phyloP scores from a whole-genome alignment of 805 yeast species.

The Clavispora phyllophila region DNA sequence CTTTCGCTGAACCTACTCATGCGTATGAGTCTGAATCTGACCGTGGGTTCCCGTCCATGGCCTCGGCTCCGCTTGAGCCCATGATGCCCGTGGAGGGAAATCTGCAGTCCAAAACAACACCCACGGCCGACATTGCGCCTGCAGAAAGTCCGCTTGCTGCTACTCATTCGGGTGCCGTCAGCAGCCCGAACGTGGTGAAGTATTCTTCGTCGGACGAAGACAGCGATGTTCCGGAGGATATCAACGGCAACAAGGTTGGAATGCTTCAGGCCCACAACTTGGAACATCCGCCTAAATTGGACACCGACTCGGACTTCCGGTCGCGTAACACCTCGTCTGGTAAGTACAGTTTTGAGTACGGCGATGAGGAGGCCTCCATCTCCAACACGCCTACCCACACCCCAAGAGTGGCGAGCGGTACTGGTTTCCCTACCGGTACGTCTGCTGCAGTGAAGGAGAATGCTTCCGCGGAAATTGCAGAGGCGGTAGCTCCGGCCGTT shows the following conservation, averaged over 20 bases:
- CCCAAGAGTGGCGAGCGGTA: conserved; percentile 4
- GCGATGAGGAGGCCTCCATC: conserved; percentile 32
- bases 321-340: conserved; percentile 15
- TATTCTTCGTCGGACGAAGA: conserved; percentile 29
- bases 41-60: background rate
- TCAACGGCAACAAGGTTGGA: conserved; percentile 22
- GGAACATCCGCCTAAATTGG: conserved; percentile 17
- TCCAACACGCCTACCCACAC: conserved; percentile 23
- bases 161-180: conserved; percentile 7
- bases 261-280: conserved; percentile 32
- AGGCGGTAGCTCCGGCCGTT: background rate
- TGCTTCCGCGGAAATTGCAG: background rate
- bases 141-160: background rate
- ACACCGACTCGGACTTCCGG: conserved; percentile 10
- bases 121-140: no score
- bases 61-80: background rate
- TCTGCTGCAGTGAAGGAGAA: background rate
- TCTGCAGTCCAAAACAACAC: no score
- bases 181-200: conserved; percentile 34
- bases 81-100: conserved; percentile 26
- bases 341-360: conserved; percentile 37
- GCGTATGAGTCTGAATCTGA: background rate
- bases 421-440: conserved; percentile 1
- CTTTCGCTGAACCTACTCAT: background rate
- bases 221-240: conserved; percentile 21